A percentile compares a stretch with the other conserved stretches of the same genome.
Conservation (phyloP, 805 yeast genomes). For the Candida cerambycidarum region DNA sequence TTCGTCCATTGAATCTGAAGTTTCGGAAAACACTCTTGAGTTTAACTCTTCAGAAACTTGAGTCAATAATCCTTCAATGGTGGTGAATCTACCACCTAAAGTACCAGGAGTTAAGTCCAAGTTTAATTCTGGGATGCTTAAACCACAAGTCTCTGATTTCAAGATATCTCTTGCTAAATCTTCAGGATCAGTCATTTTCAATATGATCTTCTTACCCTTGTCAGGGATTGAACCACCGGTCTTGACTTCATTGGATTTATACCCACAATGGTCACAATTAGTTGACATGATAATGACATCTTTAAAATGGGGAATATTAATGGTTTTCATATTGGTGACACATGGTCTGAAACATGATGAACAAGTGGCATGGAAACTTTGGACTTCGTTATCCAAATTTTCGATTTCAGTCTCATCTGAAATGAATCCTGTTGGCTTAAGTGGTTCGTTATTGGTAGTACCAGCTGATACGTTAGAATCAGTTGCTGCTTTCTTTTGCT, state of each 20-base stretch:
- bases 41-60: constrained; percentile 91
- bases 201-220: constrained; percentile 71
- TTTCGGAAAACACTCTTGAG: constrained; percentile 76
- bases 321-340: constrained; percentile 94
- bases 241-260: constrained; percentile 94
- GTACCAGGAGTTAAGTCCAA: constrained; percentile 95
- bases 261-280: constrained; percentile 88
- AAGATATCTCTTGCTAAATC: constrained; percentile 93
- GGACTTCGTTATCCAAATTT: constrained; percentile 86
- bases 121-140: constrained; percentile 81
- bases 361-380: constrained; percentile 88
- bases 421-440: constrained; percentile 50
- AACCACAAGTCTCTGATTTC: constrained; percentile 90
- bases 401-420: constrained; percentile 79
- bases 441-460: constrained; percentile 21
- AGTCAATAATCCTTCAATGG: constrained; percentile 86
- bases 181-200: constrained; percentile 81
- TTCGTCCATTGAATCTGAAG: constrained; percentile 88
- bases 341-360: constrained; percentile 83
- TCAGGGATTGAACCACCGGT: constrained; percentile 97
- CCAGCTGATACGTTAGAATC: constrained; percentile 27
- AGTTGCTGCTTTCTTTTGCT: constrained; percentile 43
- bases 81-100: constrained; percentile 96
- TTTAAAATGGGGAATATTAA: constrained; percentile 95
- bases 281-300: constrained; percentile 97